Conservation (phyloP, 768 basidiomycete genomes). For the Lentinula guzmanii region DNA sequence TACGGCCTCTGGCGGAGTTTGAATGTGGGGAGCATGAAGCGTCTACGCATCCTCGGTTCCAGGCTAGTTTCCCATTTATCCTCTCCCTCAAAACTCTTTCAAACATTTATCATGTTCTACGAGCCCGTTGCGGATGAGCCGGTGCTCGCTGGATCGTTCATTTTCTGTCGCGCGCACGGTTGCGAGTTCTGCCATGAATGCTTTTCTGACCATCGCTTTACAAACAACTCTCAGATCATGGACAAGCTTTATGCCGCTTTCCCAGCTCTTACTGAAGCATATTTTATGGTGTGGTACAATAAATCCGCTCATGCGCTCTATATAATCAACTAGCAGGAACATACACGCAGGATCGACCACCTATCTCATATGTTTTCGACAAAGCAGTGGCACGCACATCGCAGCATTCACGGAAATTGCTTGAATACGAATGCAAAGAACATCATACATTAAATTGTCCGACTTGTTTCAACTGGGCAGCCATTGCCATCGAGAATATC, state of each 20-base stretch:
- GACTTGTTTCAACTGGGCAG: conserved; percentile 30
- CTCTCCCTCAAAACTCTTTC: too few species aligned
- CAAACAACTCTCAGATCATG: conserved; percentile 25
- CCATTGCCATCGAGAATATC: conserved; percentile 12
- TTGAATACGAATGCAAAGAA: conserved; percentile 18
- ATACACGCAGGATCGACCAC: conserved; percentile 13
- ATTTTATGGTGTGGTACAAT: conserved; percentile 12
- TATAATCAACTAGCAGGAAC: background rate
- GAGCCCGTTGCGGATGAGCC: background rate
- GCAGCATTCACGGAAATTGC: background rate
- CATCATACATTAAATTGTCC: conserved; percentile 24
- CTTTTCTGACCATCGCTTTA: conserved; percentile 25
- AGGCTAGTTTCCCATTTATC: too few species aligned
- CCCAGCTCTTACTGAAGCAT: conserved; percentile 11
- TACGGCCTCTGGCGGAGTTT: too few species aligned
- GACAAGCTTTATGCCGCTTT: conserved; percentile 17
- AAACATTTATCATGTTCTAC: too few species aligned
- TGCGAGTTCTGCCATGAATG: conserved; percentile 24
- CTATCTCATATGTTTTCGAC: conserved; percentile 16
- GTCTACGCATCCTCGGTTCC: too few species aligned
- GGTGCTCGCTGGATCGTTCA: conserved; percentile 24
- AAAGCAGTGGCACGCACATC: conserved; percentile 10
- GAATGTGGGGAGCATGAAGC: too few species aligned
- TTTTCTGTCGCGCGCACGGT: conserved; percentile 27
- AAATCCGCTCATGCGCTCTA: background rate